phyloP scores from a whole-genome alignment of 805 yeast genomes.

The Hemisphaericaspora nanyangensis region DNA sequence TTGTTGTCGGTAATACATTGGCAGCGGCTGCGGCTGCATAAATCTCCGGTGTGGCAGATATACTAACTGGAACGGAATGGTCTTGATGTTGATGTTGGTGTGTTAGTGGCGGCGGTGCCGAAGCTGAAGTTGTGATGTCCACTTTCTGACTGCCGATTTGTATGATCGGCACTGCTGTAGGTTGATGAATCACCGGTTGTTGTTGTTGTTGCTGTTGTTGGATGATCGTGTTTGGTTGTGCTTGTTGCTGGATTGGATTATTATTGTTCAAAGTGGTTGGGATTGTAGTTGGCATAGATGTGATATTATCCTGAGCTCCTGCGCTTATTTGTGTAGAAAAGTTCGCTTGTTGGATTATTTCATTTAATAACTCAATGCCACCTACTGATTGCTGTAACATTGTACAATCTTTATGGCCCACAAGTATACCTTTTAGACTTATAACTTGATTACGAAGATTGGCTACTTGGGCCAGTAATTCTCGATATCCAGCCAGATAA shows the following conservation, averaged over 20 bases:
- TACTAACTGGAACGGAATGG: background rate
- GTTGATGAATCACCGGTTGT: conserved; percentile 4
- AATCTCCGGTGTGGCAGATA: conserved; percentile 6
- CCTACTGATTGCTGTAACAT: conserved; percentile 41
- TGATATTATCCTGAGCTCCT: conserved; percentile 17
- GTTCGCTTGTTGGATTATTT: conserved; percentile 34
- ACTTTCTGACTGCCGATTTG: background rate
- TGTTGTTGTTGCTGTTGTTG: conserved; percentile 7
- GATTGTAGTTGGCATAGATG: conserved; percentile 35
- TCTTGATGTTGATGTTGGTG: background rate
- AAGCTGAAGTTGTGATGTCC: background rate
- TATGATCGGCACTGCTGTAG: background rate
- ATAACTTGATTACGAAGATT: conserved; percentile 56
- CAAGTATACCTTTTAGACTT: conserved; percentile 43
- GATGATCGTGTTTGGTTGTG: conserved; percentile 7
- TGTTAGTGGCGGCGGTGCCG: conserved; percentile 2
- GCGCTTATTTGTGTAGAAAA: conserved; percentile 25
- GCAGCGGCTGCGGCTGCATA: conserved; percentile 4
- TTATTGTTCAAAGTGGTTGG: conserved; percentile 33
- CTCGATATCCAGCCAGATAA: conserved; percentile 67
- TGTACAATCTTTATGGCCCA: conserved; percentile 50
- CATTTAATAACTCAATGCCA: conserved; percentile 42
- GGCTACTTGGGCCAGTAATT: conserved; percentile 55
- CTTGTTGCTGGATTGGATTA: too few species aligned
- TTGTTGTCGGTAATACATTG: background rate